Conservation (phyloP, 371 early-diverging fungal genomes). For the Rhizopus microsporus region DNA sequence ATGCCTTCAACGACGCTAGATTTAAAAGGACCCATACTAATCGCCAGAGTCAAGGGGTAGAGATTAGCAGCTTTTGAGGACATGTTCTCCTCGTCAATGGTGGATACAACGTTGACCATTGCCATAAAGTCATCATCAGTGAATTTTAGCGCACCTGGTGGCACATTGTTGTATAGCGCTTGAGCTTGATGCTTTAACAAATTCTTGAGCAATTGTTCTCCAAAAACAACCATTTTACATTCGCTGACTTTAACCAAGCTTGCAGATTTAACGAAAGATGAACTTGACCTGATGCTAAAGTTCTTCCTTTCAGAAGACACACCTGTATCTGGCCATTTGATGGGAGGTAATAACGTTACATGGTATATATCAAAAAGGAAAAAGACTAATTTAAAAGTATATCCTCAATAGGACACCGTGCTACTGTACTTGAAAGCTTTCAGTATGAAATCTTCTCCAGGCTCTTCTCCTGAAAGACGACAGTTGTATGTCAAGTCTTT, state of each 20-base stretch:
- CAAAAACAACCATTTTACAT: constrained; percentile 11
- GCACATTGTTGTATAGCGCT: constrained; percentile 8
- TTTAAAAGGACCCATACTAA: constrained; percentile 1
- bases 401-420: no score
- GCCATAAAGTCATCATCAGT: constrained; percentile 5
- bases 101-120: constrained; percentile 10
- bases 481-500: no score
- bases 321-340: no score
- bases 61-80: constrained; percentile 3
- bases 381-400: no score
- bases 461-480: no score
- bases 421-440: no score
- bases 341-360: no score
- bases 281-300: not conserved
- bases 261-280: constrained; percentile 11
- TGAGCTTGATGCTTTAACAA: constrained; percentile 9
- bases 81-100: constrained; percentile 10
- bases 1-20: constrained; percentile 10
- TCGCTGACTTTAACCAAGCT: no score
- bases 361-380: no score
- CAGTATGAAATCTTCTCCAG: no score
- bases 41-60: constrained; percentile 8
- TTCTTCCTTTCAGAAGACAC: no score
- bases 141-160: constrained; percentile 2
- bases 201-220: constrained; percentile 9